Conservation (phyloP, 768 basidiomycete genomes). For the Amanita jacksonii region DNA sequence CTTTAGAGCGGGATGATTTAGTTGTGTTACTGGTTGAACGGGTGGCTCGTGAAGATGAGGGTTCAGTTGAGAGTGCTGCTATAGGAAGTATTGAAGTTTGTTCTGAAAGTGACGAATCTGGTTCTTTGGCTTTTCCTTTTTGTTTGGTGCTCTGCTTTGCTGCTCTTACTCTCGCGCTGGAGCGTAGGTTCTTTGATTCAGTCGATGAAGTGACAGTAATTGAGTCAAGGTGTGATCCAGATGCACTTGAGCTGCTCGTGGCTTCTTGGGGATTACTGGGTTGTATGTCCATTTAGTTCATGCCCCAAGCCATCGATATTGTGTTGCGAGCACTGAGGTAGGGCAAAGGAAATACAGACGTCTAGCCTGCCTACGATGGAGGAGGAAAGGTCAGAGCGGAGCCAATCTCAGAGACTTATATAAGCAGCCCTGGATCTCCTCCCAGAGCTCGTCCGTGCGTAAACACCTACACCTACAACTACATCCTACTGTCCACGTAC, state of each 20-base stretch:
- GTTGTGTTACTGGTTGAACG: constrained; percentile 29
- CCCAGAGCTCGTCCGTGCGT: background rate
- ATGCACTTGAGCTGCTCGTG: constrained; percentile 56
- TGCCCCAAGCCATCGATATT: constrained; percentile 81
- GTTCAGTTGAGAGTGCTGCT: constrained; percentile 21
- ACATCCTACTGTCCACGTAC: background rate
- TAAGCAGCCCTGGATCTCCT: constrained; percentile 25
- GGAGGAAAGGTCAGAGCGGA: constrained; percentile 22
- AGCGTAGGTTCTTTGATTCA: constrained; percentile 55
- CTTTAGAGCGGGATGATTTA: constrained; percentile 46
- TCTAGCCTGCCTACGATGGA: constrained; percentile 24
- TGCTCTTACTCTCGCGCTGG: constrained; percentile 68
- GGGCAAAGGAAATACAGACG: constrained; percentile 19
- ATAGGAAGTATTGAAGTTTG: constrained; percentile 23
- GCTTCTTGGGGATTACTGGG: constrained; percentile 61
- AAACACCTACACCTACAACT: constrained; percentile 1
- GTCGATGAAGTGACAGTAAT: constrained; percentile 27
- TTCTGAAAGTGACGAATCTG: constrained; percentile 30
- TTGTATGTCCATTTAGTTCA: constrained; percentile 90
- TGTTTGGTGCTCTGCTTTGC: constrained; percentile 62
- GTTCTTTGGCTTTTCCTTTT: constrained; percentile 46
- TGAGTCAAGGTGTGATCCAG: constrained; percentile 32
- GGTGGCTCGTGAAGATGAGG: constrained; percentile 30
- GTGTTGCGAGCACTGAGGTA: constrained; percentile 27
- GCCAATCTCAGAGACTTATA: constrained; percentile 32